Percentiles rank a stretch among this genome's conserved stretches.
phyloP scores from a whole-genome alignment of 129 eudicot genomes.

The Pseudognaphalium luteoalbum region DNA sequence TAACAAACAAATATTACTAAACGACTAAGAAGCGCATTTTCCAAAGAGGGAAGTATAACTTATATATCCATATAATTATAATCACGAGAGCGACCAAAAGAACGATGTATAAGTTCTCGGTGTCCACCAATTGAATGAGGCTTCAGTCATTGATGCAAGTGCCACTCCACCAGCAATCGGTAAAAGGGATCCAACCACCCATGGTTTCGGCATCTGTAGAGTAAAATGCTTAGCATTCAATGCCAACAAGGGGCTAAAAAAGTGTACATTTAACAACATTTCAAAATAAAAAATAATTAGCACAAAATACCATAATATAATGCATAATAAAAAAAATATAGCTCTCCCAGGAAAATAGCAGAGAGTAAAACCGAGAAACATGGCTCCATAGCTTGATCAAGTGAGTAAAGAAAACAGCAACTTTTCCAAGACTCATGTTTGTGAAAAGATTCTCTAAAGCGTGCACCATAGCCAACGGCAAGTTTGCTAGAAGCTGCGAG shows the following conservation, averaged over 20 bases:
- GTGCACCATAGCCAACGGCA: conserved; percentile 83
- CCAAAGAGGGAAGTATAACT: background rate
- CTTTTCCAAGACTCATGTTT: conserved; percentile 88
- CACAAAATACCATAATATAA: conserved; percentile 9
- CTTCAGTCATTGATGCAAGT: conserved; percentile 94
- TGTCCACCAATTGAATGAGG: conserved; percentile 85
- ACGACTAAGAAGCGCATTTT: background rate
- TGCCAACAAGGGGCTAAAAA: background rate
- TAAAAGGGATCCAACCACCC: conserved; percentile 77
- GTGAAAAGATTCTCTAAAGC: conserved; percentile 82
- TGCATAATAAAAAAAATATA: conserved; percentile 16
- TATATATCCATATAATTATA: background rate
- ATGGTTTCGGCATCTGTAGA: conserved; percentile 67
- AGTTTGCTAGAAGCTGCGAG: conserved; percentile 67
- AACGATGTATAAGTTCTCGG: conserved; percentile 1
- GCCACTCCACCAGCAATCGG: conserved; percentile 99
- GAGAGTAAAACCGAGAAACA: conserved; percentile 81
- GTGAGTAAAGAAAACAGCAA: conserved; percentile 89
- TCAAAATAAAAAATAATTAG: background rate
- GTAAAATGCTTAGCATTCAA: conserved; percentile 1
- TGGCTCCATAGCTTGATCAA: conserved; percentile 91
- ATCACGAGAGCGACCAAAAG: background rate
- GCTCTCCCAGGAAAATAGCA: conserved; percentile 86
- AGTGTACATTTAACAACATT: conserved; percentile 1
- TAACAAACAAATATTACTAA: conserved; percentile 17